phyloP scores from a whole-genome alignment of 148 eudicot genomes.

The Linanthus parryae region DNA sequence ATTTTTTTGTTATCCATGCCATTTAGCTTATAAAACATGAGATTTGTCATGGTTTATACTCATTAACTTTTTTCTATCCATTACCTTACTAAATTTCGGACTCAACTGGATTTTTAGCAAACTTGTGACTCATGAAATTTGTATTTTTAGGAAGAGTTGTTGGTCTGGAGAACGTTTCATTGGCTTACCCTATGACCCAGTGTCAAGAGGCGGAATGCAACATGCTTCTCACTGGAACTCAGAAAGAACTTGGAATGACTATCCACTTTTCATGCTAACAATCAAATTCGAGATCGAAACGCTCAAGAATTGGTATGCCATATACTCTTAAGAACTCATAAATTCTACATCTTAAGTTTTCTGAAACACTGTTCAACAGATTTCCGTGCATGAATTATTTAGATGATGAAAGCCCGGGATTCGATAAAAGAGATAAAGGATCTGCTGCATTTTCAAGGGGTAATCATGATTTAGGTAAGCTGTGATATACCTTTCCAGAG shows the following conservation, averaged over 20 bases:
- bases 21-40: no score
- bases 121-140: neutral
- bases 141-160: constrained; percentile 19
- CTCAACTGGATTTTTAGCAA: neutral
- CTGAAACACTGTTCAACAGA: constrained; percentile 1
- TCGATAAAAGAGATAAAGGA: constrained; percentile 66
- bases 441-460: constrained; percentile 46
- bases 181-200: constrained; percentile 9
- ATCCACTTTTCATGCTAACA: no score
- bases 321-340: neutral
- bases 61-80: neutral
- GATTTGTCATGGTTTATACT: no score
- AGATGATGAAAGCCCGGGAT: constrained; percentile 62
- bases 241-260: constrained; percentile 9
- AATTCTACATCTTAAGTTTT: neutral
- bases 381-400: constrained; percentile 9
- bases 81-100: neutral
- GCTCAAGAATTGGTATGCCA: constrained; percentile 63
- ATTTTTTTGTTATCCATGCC: no score
- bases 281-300: constrained; percentile 92
- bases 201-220: constrained; percentile 11
- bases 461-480: constrained; percentile 58
- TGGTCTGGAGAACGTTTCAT: constrained; percentile 18
- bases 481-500: constrained; percentile 8
- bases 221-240: constrained; percentile 16